These are phyloP conservation scores for Saturnispora dispora DNA, from an alignment of 805 yeast species.

Conservation along the genomic window DNA sequence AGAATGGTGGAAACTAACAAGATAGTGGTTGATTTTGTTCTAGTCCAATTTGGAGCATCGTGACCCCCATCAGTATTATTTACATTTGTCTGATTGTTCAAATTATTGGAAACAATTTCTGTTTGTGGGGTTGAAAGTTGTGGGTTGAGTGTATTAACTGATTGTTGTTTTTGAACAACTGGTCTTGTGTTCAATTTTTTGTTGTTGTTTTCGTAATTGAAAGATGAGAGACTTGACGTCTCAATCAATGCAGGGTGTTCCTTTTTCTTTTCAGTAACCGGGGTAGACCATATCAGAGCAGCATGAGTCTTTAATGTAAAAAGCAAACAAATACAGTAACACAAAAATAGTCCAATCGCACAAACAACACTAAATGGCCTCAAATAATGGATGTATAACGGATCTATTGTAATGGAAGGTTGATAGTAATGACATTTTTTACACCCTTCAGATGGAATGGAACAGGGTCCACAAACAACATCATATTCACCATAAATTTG, in stretches of 20 bases:
- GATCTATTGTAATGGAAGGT: slow-evolving; percentile 63
- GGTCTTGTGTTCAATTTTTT: slow-evolving; percentile 4
- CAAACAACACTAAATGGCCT: slow-evolving; percentile 78
- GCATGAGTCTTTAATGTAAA: slow-evolving; percentile 96
- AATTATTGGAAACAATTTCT: not conserved
- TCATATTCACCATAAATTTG: slow-evolving; percentile 86
- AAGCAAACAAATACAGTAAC: slow-evolving; percentile 82
- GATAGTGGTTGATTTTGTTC: slow-evolving; percentile 72
- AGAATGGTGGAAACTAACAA: slow-evolving; percentile 74
- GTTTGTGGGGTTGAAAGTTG: slow-evolving; percentile 1
- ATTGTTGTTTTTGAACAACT: slow-evolving; percentile 3
- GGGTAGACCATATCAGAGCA: slow-evolving; percentile 85
- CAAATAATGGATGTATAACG: slow-evolving; percentile 55
- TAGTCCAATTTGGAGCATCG: slow-evolving; percentile 96
- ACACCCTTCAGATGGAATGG: slow-evolving; percentile 33
- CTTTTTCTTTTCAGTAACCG: slow-evolving; percentile 32
- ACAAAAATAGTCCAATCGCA: slow-evolving; percentile 69
- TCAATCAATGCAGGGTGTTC: slow-evolving; percentile 13
- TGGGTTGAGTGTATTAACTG: slow-evolving; percentile 3
- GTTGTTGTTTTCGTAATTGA: slow-evolving; percentile 12
- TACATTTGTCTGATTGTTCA: slow-evolving; percentile 3
- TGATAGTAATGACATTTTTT: slow-evolving; percentile 68
- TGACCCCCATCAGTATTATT: slow-evolving; percentile 52
- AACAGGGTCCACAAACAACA: slow-evolving; percentile 58
- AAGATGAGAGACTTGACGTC: slow-evolving; percentile 21